phyloP scores from a whole-genome alignment of 2,329 filamentous ascomycete species.

The Aspergillus neoniger region DNA sequence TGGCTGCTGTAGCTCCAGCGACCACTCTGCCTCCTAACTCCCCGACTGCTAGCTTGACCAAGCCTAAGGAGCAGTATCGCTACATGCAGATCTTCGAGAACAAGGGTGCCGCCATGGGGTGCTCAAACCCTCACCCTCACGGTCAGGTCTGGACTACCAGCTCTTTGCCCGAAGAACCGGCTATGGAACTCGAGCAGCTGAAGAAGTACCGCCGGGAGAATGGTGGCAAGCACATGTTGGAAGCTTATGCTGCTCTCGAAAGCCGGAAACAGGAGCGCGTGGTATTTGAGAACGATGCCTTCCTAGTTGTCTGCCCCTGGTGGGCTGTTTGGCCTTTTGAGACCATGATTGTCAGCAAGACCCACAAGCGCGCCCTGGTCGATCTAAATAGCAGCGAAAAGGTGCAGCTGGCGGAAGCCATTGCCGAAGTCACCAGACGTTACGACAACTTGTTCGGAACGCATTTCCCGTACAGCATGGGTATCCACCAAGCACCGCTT shows the following conservation, averaged over 20 bases:
- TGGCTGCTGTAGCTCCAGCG: conserved; percentile 52
- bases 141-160: conserved; percentile 97
- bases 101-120: conserved; percentile 97
- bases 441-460: conserved; percentile 99
- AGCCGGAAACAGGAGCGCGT: conserved; percentile 78
- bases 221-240: conserved; percentile 72
- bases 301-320: conserved; percentile 91
- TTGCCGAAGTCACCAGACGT: conserved; percentile 83
- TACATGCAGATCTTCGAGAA: conserved; percentile 99
- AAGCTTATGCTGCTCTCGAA: conserved; percentile 85
- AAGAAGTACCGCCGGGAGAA: conserved; percentile 75
- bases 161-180: conserved; percentile 84
- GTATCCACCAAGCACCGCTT: conserved; percentile 91
- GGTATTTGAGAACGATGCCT: conserved; percentile 82
- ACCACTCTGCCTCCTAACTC: conserved; percentile 52
- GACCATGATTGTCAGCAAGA: conserved; percentile 82
- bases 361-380: conserved; percentile 79
- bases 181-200: conserved; percentile 75
- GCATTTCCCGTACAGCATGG: conserved; percentile 95
- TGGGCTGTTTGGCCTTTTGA: conserved; percentile 99
- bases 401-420: conserved; percentile 73
- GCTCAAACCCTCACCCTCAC: conserved; percentile 96
- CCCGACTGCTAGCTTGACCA: conserved; percentile 47
- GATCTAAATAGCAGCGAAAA: conserved; percentile 75
- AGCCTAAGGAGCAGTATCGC: conserved; percentile 74